Base-by-base conservation (phyloP, 2,329 filamentous ascomycete genomes). In the Aaosphaeria pasadenensis region DNA sequence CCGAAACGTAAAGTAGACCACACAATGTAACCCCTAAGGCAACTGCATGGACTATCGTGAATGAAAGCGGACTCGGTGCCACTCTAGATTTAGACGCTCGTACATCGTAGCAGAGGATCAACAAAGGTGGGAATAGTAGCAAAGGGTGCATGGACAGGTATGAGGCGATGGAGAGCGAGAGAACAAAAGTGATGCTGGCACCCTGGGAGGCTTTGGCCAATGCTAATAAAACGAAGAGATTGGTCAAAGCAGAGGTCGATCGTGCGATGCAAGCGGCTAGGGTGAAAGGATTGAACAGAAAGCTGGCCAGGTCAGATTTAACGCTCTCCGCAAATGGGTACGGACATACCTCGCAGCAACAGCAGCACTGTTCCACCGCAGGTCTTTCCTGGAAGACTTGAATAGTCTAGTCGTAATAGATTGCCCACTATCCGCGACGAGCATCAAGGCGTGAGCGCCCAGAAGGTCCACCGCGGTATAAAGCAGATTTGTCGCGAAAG, bases 201-300 rank as follows among this genome's bases (percentile, higher is more conserved):
- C 90, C 91, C 30, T 80, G 74, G 42, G 91, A 84, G 39, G 92
- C 92, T 68, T 88, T 89, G 11, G 88, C 82, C 46, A 96, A 82
- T 52, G 92, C 88, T 55, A 89, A 84, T 30, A 97, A 82, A 57
- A 96, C 88, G 58, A 91, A 91, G 65, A 88, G 88, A 48, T 89
- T 94, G 1, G 91, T 91, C 67, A 99, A 92, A 49, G 92, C 85
- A 53, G 84, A 89, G 0, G 92, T 96, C 1, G 94, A 89, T 38
- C 92, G 87, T 29, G 88, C 92, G 50, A 99, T 80, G 68, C 92
- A 97, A 13, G 91, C 91, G 40, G 91, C 84, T 51, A 99, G 83
- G 1, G 91, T 95, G 66, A 96, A 95, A 0, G 94, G 94, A 67
- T 95, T 97, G 74, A 97, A 92, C 3, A 99, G 81, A 66, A 89